phyloP scores from a whole-genome alignment of 768 basidiomycete species.

The Baorangia bicolor region DNA sequence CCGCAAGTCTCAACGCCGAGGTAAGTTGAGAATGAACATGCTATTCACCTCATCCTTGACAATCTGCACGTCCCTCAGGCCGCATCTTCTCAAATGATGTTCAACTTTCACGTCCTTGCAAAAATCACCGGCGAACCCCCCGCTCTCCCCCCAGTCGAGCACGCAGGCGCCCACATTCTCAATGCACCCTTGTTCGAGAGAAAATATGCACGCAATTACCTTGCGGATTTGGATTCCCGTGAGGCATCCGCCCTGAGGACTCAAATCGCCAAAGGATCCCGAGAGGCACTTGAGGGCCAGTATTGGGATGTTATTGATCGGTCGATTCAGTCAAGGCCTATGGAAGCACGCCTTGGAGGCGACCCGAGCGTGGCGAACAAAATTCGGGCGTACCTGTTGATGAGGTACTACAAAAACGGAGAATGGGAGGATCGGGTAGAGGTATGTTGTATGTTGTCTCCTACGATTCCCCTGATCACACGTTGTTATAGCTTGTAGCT shows the following conservation, averaged over 20 bases:
- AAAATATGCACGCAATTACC: slow-evolving; percentile 78
- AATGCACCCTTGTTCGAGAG: slow-evolving; percentile 80
- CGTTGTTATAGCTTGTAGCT: slow-evolving; percentile 62
- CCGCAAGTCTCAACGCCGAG: slow-evolving; percentile 56
- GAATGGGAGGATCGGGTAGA: slow-evolving; percentile 87
- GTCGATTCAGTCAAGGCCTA: slow-evolving; percentile 75
- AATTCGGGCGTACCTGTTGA: slow-evolving; percentile 81
- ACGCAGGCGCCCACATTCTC: slow-evolving; percentile 78
- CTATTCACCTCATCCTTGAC: neutral
- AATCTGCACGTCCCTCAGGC: slow-evolving; percentile 33
- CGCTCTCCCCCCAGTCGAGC: slow-evolving; percentile 70
- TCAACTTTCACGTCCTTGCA: slow-evolving; percentile 69
- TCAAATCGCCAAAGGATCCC: slow-evolving; percentile 75
- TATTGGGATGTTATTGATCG: slow-evolving; percentile 83
- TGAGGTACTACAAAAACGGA: slow-evolving; percentile 78
- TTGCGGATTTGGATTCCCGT: slow-evolving; percentile 60
- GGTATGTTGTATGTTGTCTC: slow-evolving; percentile 42
- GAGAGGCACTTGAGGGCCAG: slow-evolving; percentile 85
- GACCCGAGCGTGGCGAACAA: slow-evolving; percentile 89
- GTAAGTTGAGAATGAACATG: slow-evolving; percentile 32
- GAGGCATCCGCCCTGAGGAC: slow-evolving; percentile 64
- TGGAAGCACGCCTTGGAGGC: slow-evolving; percentile 86
- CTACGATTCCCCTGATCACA: neutral
- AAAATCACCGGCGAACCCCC: slow-evolving; percentile 80
- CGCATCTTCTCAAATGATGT: slow-evolving; percentile 57